Conservation (phyloP, 2,329 filamentous ascomycete species). For the Aspergillus udagawae region DNA sequence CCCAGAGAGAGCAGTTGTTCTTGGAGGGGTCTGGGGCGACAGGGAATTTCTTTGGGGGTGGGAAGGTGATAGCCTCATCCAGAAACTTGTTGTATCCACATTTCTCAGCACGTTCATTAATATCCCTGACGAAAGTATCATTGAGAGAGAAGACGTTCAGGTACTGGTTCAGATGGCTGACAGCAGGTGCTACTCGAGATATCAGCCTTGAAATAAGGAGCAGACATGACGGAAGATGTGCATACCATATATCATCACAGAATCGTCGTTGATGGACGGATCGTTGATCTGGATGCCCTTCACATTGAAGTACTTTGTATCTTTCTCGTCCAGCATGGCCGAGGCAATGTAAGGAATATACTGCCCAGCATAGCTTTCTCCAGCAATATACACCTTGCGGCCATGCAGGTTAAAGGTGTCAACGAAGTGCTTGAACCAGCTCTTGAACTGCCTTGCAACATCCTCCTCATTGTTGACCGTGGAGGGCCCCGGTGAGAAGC, state of each 20-base stretch:
- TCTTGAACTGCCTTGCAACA: slow-evolving; percentile 66
- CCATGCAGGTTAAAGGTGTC: slow-evolving; percentile 65
- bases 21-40: slow-evolving; percentile 43
- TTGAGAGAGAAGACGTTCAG: slow-evolving; percentile 42
- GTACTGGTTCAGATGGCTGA: slow-evolving; percentile 41
- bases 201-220: slow-evolving; percentile 1
- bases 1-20: slow-evolving; percentile 55
- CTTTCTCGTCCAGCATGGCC: slow-evolving; percentile 65
- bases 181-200: slow-evolving; percentile 28
- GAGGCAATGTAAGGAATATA: slow-evolving; percentile 70
- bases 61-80: slow-evolving; percentile 56
- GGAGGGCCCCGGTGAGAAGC: slow-evolving; percentile 63
- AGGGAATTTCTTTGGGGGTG: slow-evolving; percentile 60
- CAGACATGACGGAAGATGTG: background rate
- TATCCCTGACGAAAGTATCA: slow-evolving; percentile 33
- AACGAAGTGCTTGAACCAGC: slow-evolving; percentile 74
- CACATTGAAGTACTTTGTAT: slow-evolving; percentile 65
- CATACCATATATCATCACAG: slow-evolving; percentile 47
- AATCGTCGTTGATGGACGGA: slow-evolving; percentile 56
- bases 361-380: slow-evolving; percentile 66
- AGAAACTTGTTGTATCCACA: slow-evolving; percentile 45
- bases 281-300: slow-evolving; percentile 70
- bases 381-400: slow-evolving; percentile 68
- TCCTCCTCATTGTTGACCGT: slow-evolving; percentile 65
- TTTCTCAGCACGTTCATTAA: slow-evolving; percentile 36